Evolutionary conservation across 768 basidiomycete species (phyloP), one percentile per base, ranked within the genome.

Genomic region (Pleurotus tuber-regium): DNA sequence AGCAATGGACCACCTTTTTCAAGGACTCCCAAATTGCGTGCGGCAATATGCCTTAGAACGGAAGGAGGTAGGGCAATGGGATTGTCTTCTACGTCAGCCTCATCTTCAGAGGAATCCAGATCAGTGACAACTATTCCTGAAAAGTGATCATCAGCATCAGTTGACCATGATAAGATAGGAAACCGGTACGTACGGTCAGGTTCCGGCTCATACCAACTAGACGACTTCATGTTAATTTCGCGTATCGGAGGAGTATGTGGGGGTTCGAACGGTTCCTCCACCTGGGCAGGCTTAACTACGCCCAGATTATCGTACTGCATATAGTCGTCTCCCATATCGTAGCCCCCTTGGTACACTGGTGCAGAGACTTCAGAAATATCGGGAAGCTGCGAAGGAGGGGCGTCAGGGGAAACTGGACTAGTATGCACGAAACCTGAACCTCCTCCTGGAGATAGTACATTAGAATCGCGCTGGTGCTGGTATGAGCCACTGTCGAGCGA

Each of bases 121-220:
- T 81, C 76, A 18, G 83, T 84, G 28, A 87, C 73, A 24, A 87
- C 72, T 55, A 87, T 84, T 33, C 84, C 85, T 86, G 61, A 7
- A n/a, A 41, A 23, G 50, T 49, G 39, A 56, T 41, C 29, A n/a
- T 38, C 21, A 53, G 51, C 50, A 35, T 51, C 38, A 53, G 18
- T 19, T 18, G 26, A 23, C 46, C 24, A 30, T 54, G 11, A 41
- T 40, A 33, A 23, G 44, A 30, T 55, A 21, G 56, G 12, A 16
- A 33, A 26, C 56, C 28, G 29, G 46, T 26, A 75, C 83, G 58
- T 65, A 89, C 88, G 71, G 61, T 86, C 79, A 56, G 78, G 83
- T 60, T 86, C 87, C 4, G 80, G 75, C 61, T 86, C 85, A 60
- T 83, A 86, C 83, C 83, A 86, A 25, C 82, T 79, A 7, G 73